phyloP scores from a whole-genome alignment of 2,329 filamentous ascomycete species.

The Pleurostoma richardsiae region DNA sequence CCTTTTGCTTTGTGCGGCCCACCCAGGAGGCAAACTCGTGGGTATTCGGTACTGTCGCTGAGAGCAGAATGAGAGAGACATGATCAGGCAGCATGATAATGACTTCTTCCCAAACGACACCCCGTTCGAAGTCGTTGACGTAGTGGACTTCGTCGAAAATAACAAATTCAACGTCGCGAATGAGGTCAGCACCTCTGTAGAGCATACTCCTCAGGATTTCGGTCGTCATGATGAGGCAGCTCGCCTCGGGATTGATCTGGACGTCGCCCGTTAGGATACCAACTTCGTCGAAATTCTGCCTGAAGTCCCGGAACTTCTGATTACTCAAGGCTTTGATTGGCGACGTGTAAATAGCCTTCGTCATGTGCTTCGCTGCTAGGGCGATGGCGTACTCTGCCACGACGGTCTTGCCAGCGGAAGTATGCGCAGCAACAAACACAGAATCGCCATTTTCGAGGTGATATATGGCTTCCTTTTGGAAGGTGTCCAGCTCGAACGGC shows the following conservation, averaged over 20 bases:
- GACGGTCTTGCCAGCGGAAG: conserved; percentile 95
- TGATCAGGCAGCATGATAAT: conserved; percentile 99
- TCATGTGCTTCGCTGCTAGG: conserved; percentile 96
- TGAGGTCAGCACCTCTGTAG: conserved; percentile 90
- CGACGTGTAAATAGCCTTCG: conserved; percentile 97
- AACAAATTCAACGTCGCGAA: conserved; percentile 95
- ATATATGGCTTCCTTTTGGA: conserved; percentile 98
- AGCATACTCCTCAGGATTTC: conserved; percentile 98
- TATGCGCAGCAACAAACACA: conserved; percentile 96
- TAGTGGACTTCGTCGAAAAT: conserved; percentile 99
- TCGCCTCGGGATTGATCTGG: conserved; percentile 95
- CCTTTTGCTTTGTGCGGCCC: conserved; percentile 93
- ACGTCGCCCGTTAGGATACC: conserved; percentile 97
- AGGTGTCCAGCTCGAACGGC: conserved; percentile 96
- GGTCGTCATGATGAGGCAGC: conserved; percentile 98
- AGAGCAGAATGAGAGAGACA: conserved; percentile 90
- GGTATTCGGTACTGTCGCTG: conserved; percentile 94
- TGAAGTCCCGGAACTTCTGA: conserved; percentile 96
- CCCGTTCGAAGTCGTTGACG: conserved; percentile 91
- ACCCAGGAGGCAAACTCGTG: conserved; percentile 99
- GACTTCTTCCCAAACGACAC: conserved; percentile 98
- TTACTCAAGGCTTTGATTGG: conserved; percentile 98
- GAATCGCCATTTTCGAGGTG: conserved; percentile 95
- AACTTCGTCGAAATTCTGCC: conserved; percentile 86
- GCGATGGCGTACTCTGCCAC: conserved; percentile 98